Evolutionary conservation across 2,329 filamentous ascomycete genomes (phyloP).

Genomic region (Aureobasidium leucospermi): DNA sequence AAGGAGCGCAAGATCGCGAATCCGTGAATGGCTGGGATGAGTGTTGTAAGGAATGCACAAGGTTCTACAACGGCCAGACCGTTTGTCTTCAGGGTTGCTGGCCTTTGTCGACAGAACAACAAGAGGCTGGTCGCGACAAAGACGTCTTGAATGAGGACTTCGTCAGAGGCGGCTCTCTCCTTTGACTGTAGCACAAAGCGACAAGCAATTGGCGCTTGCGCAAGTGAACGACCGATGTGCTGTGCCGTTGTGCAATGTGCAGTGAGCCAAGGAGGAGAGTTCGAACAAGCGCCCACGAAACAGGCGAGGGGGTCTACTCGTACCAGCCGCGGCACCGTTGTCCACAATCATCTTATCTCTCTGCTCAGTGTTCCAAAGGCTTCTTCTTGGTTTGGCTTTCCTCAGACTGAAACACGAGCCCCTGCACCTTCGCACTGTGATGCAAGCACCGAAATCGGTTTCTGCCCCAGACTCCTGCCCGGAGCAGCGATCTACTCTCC

Average conservation of each 20-base stretch:
- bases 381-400: constrained; percentile 1
- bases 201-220: not conserved
- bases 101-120: constrained; percentile 9
- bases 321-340: not conserved
- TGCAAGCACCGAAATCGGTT: not conserved
- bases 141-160: not conserved
- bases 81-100: constrained; percentile 1
- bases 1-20: not conserved
- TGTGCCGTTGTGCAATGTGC: not conserved
- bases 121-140: constrained; percentile 1
- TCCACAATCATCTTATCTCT: not conserved
- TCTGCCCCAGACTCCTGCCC: not conserved
- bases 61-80: constrained; percentile 5
- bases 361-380: not conserved
- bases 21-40: constrained; percentile 2
- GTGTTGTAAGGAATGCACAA: constrained; percentile 11
- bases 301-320: not conserved
- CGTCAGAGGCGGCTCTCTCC: constrained; percentile 6
- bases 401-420: constrained; percentile 11
- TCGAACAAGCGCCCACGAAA: not conserved
- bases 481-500: not conserved
- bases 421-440: not conserved
- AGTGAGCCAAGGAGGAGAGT: not conserved
- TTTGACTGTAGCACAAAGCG: constrained; percentile 9
- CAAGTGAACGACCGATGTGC: constrained; percentile 1